Base-by-base conservation (phyloP, 1,284 basidiomycete species). In the Ustilago cynodontis region DNA sequence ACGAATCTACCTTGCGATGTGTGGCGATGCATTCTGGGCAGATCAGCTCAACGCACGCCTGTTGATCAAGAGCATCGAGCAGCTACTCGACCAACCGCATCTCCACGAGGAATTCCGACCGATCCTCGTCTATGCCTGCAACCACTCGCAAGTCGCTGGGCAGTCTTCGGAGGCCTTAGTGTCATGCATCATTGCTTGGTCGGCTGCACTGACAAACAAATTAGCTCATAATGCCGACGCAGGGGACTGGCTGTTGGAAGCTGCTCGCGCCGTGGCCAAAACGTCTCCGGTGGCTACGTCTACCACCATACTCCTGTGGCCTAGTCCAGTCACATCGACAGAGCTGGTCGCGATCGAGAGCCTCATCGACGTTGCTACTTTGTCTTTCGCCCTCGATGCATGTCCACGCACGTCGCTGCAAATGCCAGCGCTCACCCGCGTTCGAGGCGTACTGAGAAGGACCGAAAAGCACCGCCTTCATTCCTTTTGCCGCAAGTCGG, bases 51-150 rank as follows among this genome's bases (percentile, higher is more conserved):
- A 86, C 3, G 80, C 83, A 22, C 64, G 56, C 49, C 88, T 90
- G 1, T 87, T 97, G 51, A 88, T 93, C 52, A 90, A 91, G 49
- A 91, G 92, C 24, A 88, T 91, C 7, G 88, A 90, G 10, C 88
- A 90, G 1, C 87, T 95, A 24, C 87, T 97, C 50, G 84, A 87
- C 0, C 91, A 94, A 77, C 86, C 87, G 14, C 93, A 95, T 80
- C 88, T 97, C 7, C 89, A 89, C 11, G 88, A 87, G 29, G 88
- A 91, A 6, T 91, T 92, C 0, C 90, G 93, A 71, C 92, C 92
- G 0, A 89, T 96, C 52, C 87, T 95, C 5, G 45, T 29, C 2
- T 84, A 79, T 73, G 57, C 62, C 28, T 71, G 73, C 64, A 56
- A 28, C 8, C 57, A 57, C 3, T 72, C 71, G 0, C 20, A 31